These are phyloP conservation scores for Magnolia officinalis DNA, from an alignment of 164 flowering plant genomes.

Conservation along the genomic window DNA sequence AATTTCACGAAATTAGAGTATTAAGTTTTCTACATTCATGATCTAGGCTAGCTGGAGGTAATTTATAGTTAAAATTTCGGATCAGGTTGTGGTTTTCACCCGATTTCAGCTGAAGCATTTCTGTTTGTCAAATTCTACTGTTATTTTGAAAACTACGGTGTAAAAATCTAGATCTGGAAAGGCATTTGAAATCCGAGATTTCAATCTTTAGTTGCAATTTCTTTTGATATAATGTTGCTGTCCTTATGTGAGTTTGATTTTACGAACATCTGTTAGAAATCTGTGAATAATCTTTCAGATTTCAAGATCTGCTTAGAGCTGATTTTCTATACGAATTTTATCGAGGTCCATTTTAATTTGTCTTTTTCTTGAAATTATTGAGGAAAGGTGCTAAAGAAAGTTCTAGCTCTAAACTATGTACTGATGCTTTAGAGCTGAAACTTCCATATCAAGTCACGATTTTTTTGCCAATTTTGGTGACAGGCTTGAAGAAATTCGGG, in stretches of 20 bases:
- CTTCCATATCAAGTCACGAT: neutral
- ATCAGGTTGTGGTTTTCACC: neutral
- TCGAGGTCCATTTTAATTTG: neutral
- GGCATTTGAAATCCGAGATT: neutral
- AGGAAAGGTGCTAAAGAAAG: neutral
- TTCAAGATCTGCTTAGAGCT: neutral
- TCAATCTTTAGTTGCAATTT: neutral
- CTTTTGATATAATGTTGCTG: neutral
- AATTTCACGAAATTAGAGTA: too few relatives aligned
- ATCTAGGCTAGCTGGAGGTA: too few relatives aligned
- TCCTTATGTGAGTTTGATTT: neutral
- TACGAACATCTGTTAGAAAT: neutral
- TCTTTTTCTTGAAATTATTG: neutral
- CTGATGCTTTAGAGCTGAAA: slow-evolving; percentile 1
- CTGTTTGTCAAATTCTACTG: neutral
- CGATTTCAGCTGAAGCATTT: neutral
- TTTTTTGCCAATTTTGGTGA: too few relatives aligned
- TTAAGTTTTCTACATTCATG: too few relatives aligned
- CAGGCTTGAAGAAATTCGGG: neutral
- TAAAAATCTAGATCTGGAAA: neutral
- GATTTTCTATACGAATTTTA: neutral
- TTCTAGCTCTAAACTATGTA: neutral
- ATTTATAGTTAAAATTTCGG: too few relatives aligned
- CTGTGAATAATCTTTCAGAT: neutral
- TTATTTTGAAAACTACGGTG: neutral